phyloP scores from a whole-genome alignment of 257 asterid genomes.

The Mitragyna speciosa region DNA sequence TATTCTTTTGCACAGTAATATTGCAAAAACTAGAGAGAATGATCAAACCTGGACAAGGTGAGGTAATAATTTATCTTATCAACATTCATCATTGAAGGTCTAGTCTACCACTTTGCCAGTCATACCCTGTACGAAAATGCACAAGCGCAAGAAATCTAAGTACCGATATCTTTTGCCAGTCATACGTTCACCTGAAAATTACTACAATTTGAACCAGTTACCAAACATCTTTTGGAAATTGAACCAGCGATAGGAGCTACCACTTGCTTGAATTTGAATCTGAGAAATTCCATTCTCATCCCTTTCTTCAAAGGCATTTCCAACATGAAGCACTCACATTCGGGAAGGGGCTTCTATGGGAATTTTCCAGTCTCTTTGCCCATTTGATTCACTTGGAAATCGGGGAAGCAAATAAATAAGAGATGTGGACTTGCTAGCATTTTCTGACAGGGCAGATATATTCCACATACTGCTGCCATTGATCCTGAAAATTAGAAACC shows the following conservation, averaged over 20 bases:
- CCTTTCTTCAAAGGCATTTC: constrained; percentile 70
- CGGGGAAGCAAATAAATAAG: constrained; percentile 90
- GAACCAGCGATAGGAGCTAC: constrained; percentile 92
- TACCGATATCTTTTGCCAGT: neutral
- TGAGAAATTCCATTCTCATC: constrained; percentile 42
- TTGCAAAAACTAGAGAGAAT: neutral
- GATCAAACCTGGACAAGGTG: constrained; percentile 65
- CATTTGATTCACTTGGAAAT: constrained; percentile 27
- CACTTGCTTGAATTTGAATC: constrained; percentile 79
- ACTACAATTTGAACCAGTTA: constrained; percentile 20
- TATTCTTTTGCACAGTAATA: neutral
- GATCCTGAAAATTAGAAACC: constrained; percentile 54
- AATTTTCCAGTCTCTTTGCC: constrained; percentile 66
- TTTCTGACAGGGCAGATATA: constrained; percentile 76
- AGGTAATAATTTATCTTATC: constrained; percentile 62
- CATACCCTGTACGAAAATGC: constrained; percentile 58
- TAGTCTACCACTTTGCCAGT: constrained; percentile 84
- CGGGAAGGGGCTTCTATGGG: constrained; percentile 94
- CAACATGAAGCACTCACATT: constrained; percentile 91
- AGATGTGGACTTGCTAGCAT: constrained; percentile 84
- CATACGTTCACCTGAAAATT: neutral
- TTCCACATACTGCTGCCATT: constrained; percentile 80
- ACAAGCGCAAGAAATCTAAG: neutral
- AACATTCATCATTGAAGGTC: constrained; percentile 86
- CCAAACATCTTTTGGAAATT: constrained; percentile 98